Evolutionary conservation across 768 basidiomycete genomes (phyloP).

Genomic region (Lactarius evosmus): DNA sequence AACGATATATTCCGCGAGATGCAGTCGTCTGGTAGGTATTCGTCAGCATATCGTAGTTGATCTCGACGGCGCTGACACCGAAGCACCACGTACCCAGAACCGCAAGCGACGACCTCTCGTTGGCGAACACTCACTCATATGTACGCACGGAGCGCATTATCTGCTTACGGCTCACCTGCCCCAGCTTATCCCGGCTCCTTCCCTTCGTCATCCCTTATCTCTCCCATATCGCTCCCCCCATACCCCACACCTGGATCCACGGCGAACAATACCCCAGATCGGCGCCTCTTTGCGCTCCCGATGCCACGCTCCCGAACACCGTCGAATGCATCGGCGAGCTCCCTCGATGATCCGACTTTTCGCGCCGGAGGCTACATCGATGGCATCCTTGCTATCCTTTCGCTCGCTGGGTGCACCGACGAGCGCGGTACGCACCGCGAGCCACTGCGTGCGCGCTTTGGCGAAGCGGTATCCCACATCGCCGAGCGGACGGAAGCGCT

Average conservation of each 20-base stretch:
- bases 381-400: slow-evolving; percentile 37
- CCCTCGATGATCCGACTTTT: slow-evolving; percentile 16
- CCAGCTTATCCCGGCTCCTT: slow-evolving; percentile 29
- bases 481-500: slow-evolving; percentile 33
- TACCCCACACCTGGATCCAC: slow-evolving; percentile 25
- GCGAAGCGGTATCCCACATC: slow-evolving; percentile 32
- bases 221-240: slow-evolving; percentile 26
- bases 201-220: slow-evolving; percentile 24
- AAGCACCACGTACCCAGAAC: slow-evolving; percentile 30
- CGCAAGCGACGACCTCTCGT: slow-evolving; percentile 37
- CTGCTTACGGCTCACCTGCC: slow-evolving; percentile 28
- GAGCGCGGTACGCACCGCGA: slow-evolving; percentile 32
- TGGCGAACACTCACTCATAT: slow-evolving; percentile 38
- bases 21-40: slow-evolving; percentile 33
- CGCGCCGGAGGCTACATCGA: slow-evolving; percentile 30
- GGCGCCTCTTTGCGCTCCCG: slow-evolving; percentile 19
- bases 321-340: slow-evolving; percentile 25
- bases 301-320: slow-evolving; percentile 20
- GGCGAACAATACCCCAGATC: slow-evolving; percentile 27
- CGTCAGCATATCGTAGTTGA: background rate
- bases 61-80: background rate
- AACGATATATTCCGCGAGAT: slow-evolving; percentile 34
- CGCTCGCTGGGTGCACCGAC: slow-evolving; percentile 35
- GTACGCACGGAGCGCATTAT: slow-evolving; percentile 30
- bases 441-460: slow-evolving; percentile 34